Evolutionary conservation across 257 asterid species (phyloP), one percentile per base, ranked within the genome.

Genomic region (Solanum etuberosum): DNA sequence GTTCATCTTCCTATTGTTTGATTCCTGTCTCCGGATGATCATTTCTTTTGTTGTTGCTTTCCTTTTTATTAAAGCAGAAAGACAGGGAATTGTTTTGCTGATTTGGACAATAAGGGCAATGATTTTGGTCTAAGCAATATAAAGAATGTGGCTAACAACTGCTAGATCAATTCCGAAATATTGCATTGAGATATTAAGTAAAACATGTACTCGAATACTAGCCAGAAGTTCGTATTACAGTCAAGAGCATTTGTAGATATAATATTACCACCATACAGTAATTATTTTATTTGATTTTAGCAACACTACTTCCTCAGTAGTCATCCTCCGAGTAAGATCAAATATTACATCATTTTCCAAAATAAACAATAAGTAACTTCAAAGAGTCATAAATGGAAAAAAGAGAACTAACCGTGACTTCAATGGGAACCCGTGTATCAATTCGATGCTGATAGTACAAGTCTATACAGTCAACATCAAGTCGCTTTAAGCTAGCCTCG

Each of bases 401-500:
- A 43, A 25, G n/a, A 37, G 37, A 18, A 43, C 35, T 85, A 54
- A 91, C 92, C 88, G 91, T 90, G 86, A 91, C 86, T 90, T 91
- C 93, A 27, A 91, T 91, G 20, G 93, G 92, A 29, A 91, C 43
- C 3, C 86, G 72, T 9, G 87, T 74, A 74, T 91, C 93, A 35
- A 91, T 85, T 14, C 92, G 90, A 21, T 91, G 93, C 59, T 80
- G 89, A 65, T 89, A 90, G 86, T 89, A 91, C 15, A 91, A 89
- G 87, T 91, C 93, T 10, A 91, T 91, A 86, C 83, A 88, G 78
- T 88, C 88, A 25, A 87, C 54, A 43, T 85, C 90, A 63, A 91
- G 91, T 34, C 93, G 87, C 88, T 89, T 91, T 88, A 91, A 78
- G 85, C 93, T 89, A 85, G 86, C 90, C 86, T 90, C 91, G n/a